phyloP scores from a whole-genome alignment of 441 rosid species.

The Corymbia calophylla region DNA sequence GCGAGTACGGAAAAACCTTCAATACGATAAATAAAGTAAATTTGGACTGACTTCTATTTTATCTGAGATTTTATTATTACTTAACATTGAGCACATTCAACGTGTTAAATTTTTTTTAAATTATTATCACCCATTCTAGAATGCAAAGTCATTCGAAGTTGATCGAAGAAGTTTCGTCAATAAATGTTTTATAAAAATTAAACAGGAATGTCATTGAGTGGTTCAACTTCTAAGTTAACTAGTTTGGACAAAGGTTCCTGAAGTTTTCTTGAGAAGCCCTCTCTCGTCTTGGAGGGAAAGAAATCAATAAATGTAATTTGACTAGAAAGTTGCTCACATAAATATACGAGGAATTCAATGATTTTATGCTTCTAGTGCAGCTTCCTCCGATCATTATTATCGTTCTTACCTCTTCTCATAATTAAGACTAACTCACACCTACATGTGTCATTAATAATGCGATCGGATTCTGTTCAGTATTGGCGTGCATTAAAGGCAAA shows the following conservation, averaged over 20 bases:
- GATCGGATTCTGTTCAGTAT: background rate
- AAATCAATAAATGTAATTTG: background rate
- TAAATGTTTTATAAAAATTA: background rate
- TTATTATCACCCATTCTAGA: background rate
- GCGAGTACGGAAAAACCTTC: background rate
- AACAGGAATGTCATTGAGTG: background rate
- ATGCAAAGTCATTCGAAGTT: background rate
- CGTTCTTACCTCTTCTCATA: background rate
- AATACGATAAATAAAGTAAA: background rate
- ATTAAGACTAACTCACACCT: background rate
- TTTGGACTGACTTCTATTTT: background rate
- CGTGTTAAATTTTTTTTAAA: background rate
- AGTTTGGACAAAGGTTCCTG: background rate
- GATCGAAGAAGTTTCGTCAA: background rate
- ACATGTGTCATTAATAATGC: background rate
- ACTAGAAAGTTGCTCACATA: background rate
- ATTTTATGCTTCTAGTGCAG: background rate
- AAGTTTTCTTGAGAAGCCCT: background rate
- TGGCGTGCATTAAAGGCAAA: background rate
- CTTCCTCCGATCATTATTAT: background rate
- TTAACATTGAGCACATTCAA: background rate
- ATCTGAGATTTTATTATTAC: background rate
- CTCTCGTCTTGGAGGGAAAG: background rate
- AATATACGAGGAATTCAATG: too few relatives aligned
- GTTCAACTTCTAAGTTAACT: background rate